Evolutionary conservation across 176 grass and related monocot genomes (phyloP), one percentile per base, ranked within the genome.

Genomic region (maize (Zea mays)): DNA sequence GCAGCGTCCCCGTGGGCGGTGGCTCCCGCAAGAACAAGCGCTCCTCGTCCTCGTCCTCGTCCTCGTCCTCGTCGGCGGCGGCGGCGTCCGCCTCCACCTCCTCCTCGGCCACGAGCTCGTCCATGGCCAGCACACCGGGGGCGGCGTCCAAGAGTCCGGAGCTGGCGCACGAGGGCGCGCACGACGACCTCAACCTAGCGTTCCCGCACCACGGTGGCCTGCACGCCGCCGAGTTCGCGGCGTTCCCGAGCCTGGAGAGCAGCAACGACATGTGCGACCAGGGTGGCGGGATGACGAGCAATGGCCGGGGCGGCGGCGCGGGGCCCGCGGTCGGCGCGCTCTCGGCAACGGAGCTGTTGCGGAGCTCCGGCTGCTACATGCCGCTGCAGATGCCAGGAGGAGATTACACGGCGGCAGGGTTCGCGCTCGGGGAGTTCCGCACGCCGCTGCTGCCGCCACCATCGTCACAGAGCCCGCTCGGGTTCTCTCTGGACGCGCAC

Each of bases 21-120:
- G 94, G 94, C 62, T 94, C 94, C 1, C 84, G 94, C 44, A 97
- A 97, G 86, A 97, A 97, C 87, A 97, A 97, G 85, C 71, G 91
- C 21, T 85, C 94, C 2, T 27, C 27, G 27, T 88, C 88, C 3
- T 80, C 88, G 5, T 62, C 94, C 2, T 27, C 27, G 27, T 88
- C 88, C 3, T 80, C 88, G 5, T 62, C n/a, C n/a, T n/a, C 27
- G 27, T 0, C 27, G 27, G 27, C 59, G 1, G n/a, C 55, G 27
- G 5, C 87, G 19, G 54, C 72, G 20, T 61, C 87, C 0, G 49
- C 73, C 6, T 65, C 82, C 47, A 19, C 86, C 14, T 56, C 51
- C 34, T 58, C 65, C 46, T 82, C 85, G 36, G 50, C 54, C 58
- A 69, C 78, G 12, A 79, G 57, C 58, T 69, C 84, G 21, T 83